Base-by-base conservation (phyloP, 1,284 basidiomycete species). In the Tremellales sp. region DNA sequence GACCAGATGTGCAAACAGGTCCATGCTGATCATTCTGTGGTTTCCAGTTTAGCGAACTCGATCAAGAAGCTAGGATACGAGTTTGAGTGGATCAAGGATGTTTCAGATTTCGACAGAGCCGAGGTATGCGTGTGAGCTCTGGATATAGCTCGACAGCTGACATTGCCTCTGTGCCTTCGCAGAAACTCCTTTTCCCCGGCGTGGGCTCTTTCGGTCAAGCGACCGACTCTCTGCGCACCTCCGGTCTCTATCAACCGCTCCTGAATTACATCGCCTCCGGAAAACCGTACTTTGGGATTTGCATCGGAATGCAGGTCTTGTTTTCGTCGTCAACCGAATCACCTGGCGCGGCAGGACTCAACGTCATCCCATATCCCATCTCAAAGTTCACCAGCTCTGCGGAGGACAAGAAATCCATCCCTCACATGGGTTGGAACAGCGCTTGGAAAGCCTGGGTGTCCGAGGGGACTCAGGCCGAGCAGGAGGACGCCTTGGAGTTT, bases 171-270 rank as follows among this genome's bases (percentile, higher is more conserved):
- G 21, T 24, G 14, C 58, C 43, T 29, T 13, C 29, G 9, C 61
- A 97, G 94, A 86, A 84, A 73, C 83, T 99, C 64, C 79, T 99
- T 61, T 98, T 99, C 70, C 95, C 95, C 40, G 95, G 95, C n/a
- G 95, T 98, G 35, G 95, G 95, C 22, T 82, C 91, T 6, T 98
- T 97, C 68, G 85, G 86, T 45, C 84, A 85, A 34, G 95, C 94
- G 8, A 84, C 97, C 61, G 77, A 80, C 43, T 84, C 86, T 47
- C 82, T 99, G 39, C 73, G 77, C 34, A 68, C 78, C 14, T 83
- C 84, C 56, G 89, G 87, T 28, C 81, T 93, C 49, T 78, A 86
- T 27, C 81, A 87, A 57, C 91, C 90, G 28, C 78, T 99, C 43
- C 81, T 80, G 51, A 72, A 79, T 44, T 98, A 97, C 74, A 85